phyloP scores from a whole-genome alignment of 169 alveolate genomes.

The Cryptosporidium sp. region DNA sequence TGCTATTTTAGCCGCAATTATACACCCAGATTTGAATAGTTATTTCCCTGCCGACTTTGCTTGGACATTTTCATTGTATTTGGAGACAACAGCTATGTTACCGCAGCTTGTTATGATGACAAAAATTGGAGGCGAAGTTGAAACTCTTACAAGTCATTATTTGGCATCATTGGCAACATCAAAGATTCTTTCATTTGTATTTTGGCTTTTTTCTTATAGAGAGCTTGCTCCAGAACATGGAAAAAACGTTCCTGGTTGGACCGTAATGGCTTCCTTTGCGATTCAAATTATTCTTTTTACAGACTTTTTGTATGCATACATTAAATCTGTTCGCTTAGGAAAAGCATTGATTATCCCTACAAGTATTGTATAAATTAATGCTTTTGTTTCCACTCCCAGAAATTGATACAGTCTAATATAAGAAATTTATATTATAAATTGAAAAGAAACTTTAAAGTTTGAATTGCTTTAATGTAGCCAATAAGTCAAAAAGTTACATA shows the following conservation, averaged over 20 bases:
- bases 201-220: slow-evolving; percentile 83
- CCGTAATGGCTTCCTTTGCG: slow-evolving; percentile 79
- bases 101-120: slow-evolving; percentile 82
- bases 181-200: slow-evolving; percentile 78
- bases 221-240: slow-evolving; percentile 78
- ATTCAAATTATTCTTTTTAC: slow-evolving; percentile 78
- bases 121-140: slow-evolving; percentile 84
- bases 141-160: slow-evolving; percentile 82
- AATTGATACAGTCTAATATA: neutral
- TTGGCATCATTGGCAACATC: slow-evolving; percentile 81
- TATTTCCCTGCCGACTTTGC: slow-evolving; percentile 79
- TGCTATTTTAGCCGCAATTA: slow-evolving; percentile 72
- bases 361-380: slow-evolving; percentile 45
- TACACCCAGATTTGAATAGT: slow-evolving; percentile 82
- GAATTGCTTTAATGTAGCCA: slow-evolving; percentile 18
- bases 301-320: slow-evolving; percentile 81
- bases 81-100: slow-evolving; percentile 83
- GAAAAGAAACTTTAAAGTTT: neutral
- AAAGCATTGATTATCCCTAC: slow-evolving; percentile 76
- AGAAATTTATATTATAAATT: neutral
- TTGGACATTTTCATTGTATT: slow-evolving; percentile 84
- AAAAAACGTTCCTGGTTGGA: slow-evolving; percentile 79
- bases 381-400: neutral
- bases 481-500: neutral
- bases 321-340: slow-evolving; percentile 81